Conservation (phyloP, 345 rosid genomes). For the Populus tremula region DNA sequence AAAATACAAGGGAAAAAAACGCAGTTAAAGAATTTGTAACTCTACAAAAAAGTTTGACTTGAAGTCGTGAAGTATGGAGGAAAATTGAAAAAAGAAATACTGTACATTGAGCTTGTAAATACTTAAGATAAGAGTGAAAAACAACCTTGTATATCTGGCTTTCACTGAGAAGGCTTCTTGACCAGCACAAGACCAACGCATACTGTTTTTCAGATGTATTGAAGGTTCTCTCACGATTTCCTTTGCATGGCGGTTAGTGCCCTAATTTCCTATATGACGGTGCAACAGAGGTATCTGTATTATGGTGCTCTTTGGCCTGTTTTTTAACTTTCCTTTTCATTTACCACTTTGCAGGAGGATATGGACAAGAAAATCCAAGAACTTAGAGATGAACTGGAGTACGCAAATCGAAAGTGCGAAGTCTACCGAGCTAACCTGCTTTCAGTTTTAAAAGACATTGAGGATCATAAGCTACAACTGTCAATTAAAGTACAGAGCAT, state of each 20-base stretch:
- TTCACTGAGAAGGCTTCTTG: no score
- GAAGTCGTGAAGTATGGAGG: no score
- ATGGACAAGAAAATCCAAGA: slow-evolving; percentile 42
- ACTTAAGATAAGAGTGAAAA: no score
- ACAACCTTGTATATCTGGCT: no score
- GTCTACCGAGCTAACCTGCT: slow-evolving; percentile 48
- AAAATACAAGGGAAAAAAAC: no score
- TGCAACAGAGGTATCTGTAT: background rate
- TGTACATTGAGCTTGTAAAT: no score
- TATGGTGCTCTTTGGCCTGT: background rate
- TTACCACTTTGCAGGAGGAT: slow-evolving; percentile 35
- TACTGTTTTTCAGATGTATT: no score
- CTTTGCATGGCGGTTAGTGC: background rate
- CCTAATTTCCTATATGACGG: background rate
- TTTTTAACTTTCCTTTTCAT: background rate
- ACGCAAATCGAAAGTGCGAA: slow-evolving; percentile 44
- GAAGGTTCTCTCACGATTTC: no score
- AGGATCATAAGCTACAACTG: slow-evolving; percentile 52
- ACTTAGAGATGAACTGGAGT: slow-evolving; percentile 33
- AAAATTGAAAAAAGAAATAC: no score
- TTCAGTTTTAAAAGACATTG: slow-evolving; percentile 47
- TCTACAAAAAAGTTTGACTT: no score
- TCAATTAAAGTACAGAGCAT: slow-evolving; percentile 48
- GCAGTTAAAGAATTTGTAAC: no score
- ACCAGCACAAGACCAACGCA: no score